These are phyloP conservation scores for Leccinum olivaceopallidum DNA, from an alignment of 768 basidiomycete species.

Conservation along the genomic window DNA sequence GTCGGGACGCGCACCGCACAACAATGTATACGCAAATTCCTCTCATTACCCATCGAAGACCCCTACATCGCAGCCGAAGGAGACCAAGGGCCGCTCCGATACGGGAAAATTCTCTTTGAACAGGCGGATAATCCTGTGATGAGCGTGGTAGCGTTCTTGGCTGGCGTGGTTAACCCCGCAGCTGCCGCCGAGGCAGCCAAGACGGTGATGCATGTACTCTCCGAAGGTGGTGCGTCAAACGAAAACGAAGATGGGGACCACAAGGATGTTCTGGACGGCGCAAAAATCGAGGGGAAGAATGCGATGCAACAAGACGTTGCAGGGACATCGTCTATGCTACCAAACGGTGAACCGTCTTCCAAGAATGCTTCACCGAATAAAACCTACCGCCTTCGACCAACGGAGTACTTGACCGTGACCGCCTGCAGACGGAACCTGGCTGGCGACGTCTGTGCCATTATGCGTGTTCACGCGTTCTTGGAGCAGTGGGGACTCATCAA, in stretches of 20 bases:
- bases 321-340: constrained; percentile 7
- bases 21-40: constrained; percentile 94
- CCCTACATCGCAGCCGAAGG: constrained; percentile 80
- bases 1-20: constrained; percentile 90
- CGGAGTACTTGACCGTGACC: constrained; percentile 96
- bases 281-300: constrained; percentile 45
- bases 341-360: constrained; percentile 17
- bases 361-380: constrained; percentile 5
- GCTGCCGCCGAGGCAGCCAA: constrained; percentile 95
- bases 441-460: constrained; percentile 97
- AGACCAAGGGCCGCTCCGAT: constrained; percentile 73
- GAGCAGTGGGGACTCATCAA: constrained; percentile 99
- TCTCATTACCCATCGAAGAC: constrained; percentile 96
- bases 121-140: constrained; percentile 97
- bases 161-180: constrained; percentile 86
- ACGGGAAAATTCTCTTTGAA: constrained; percentile 84
- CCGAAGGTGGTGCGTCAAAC: constrained; percentile 54
- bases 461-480: constrained; percentile 98
- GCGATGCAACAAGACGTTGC: constrained; percentile 36
- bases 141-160: constrained; percentile 97
- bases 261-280: constrained; percentile 35
- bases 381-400: constrained; percentile 90
- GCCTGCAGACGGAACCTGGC: constrained; percentile 95
- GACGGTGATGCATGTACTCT: constrained; percentile 80
- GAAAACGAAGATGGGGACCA: constrained; percentile 28